phyloP scores from a whole-genome alignment of 2,329 filamentous ascomycete genomes.

The Colletotrichum lini region DNA sequence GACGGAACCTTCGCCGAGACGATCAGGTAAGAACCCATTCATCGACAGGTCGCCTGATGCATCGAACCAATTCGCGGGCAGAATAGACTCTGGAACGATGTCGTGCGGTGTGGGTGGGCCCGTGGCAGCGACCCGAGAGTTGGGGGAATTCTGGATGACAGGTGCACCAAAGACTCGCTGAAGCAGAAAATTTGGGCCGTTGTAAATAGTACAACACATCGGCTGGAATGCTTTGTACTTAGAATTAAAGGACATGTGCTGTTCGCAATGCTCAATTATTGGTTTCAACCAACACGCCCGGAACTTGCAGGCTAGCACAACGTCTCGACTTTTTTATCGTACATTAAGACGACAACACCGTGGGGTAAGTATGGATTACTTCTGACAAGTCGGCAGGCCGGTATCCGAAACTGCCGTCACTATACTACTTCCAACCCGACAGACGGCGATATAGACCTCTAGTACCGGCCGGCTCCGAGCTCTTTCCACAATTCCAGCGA shows the following conservation, averaged over 20 bases:
- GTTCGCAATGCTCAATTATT: not conserved
- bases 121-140: conserved; percentile 29
- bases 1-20: conserved; percentile 20
- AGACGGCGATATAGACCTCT: not conserved
- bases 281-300: not conserved
- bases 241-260: no score
- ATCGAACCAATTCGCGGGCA: conserved; percentile 22
- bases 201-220: not conserved
- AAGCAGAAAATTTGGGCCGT: not conserved
- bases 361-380: not conserved
- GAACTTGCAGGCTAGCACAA: not conserved
- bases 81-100: conserved; percentile 5
- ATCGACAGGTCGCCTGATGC: conserved; percentile 33
- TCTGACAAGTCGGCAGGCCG: not conserved
- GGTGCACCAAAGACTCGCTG: conserved; percentile 1
- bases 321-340: not conserved
- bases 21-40: conserved; percentile 15
- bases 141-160: conserved; percentile 24
- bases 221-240: not conserved
- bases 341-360: not conserved
- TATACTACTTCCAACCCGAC: not conserved
- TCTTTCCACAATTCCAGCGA: not conserved
- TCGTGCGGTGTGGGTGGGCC: conserved; percentile 37
- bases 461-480: not conserved
- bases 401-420: not conserved